Evolutionary conservation across 495 filamentous ascomycete species (phyloP), one percentile per base, ranked within the genome.

Genomic region (Corynascus novoguineensis): DNA sequence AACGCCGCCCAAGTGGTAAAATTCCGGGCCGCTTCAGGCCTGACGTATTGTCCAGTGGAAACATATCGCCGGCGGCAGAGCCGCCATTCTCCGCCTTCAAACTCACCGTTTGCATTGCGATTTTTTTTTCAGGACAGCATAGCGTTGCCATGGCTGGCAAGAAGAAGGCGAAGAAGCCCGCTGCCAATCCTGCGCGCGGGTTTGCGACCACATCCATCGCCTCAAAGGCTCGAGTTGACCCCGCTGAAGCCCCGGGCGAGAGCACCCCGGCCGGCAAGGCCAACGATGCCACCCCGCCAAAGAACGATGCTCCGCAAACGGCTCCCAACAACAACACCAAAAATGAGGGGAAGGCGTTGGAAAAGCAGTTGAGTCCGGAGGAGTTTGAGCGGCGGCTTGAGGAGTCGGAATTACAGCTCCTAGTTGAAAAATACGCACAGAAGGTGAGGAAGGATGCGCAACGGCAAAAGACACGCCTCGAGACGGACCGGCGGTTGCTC

Each of bases 181-280:
- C 77, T 15, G 78, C 83, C 17, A 97, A 96, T 70, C 89, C 92
- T 27, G 88, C 89, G 40, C 81, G 93, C 64, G 92, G 90, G 9
- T 90, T 97, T 75, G 90, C 92, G 57, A 98, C 93, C 2, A 91
- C 88, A 14, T 97, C 92, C 12, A 78, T 89, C 48, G 87, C 90
- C 37, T 92, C 60, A 8, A 96, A 95, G 71, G 65, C 77, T 4
- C 77, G 79, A 60, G 64, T 63, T 47, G 74, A 79, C 58, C 57
- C 67, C 49, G 46, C 68, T 53, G 67, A 69, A 63, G 68, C 70
- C 64, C 53, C 70, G 64, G 64, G 67, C 64, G 66, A 66, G 40
- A 51, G 57, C 62, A 61, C 59, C 22, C 47, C 59, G 59, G 59
- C 37, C 48, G 46, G 27, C 50, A 61, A 65, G 54, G 51, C 38